Evolutionary conservation across 495 filamentous ascomycete species (phyloP).

Genomic region (Aspergillus wentii): DNA sequence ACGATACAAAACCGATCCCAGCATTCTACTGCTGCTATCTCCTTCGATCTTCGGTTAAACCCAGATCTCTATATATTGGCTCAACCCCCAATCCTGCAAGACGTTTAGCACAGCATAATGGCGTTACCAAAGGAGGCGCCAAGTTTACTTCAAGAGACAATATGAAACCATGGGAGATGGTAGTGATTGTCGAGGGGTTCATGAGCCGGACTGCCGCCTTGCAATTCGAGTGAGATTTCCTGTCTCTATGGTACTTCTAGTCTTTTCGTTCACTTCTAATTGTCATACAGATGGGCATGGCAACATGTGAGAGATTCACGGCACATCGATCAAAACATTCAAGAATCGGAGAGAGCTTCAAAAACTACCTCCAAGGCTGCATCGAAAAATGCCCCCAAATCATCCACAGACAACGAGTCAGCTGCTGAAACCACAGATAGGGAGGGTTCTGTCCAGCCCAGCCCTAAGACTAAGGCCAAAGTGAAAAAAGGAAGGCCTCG

Average conservation of each 20-base stretch:
- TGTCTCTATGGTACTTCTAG: neutral
- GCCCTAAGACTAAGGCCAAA: no score
- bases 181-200: conserved; percentile 81
- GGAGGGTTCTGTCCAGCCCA: no score
- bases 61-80: conserved; percentile 72
- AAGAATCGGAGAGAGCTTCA: no score
- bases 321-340: conserved; percentile 49
- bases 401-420: no score
- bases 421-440: no score
- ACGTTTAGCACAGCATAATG: conserved; percentile 88
- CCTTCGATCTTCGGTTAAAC: conserved; percentile 70
- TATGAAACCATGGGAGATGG: conserved; percentile 92
- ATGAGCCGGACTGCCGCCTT: conserved; percentile 79
- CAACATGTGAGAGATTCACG: conserved; percentile 72
- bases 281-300: conserved; percentile 74
- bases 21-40: conserved; percentile 82
- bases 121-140: conserved; percentile 71
- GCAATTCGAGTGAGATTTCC: conserved; percentile 79
- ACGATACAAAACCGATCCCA: conserved; percentile 49
- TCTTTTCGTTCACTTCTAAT: conserved; percentile 8
- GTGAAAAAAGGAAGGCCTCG: conserved; percentile 4
- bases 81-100: conserved; percentile 82
- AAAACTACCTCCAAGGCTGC: no score
- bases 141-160: conserved; percentile 58
- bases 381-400: no score